Evolutionary conservation across 371 early-diverging fungal genomes (phyloP).

Genomic region (Catenaria anguillulae): DNA sequence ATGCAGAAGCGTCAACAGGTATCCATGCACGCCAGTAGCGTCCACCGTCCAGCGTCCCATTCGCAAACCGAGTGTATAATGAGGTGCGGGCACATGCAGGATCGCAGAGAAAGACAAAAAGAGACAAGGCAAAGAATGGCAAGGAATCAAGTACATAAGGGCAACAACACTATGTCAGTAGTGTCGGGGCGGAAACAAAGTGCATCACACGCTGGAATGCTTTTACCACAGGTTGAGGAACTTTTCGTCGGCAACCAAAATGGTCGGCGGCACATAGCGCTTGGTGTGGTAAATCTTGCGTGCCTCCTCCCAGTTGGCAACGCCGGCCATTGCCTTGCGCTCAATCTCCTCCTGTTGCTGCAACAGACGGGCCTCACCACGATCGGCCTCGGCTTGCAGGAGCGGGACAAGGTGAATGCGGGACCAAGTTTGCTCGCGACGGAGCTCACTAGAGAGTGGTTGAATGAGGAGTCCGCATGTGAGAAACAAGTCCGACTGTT

Average conservation of each 20-base stretch:
- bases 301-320: constrained; percentile 62
- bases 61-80: too few species aligned
- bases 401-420: constrained; percentile 78
- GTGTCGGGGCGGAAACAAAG: too few species aligned
- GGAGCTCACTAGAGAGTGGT: constrained; percentile 60
- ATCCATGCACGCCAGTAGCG: too few species aligned
- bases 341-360: constrained; percentile 60
- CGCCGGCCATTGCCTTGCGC: constrained; percentile 73
- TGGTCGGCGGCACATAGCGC: constrained; percentile 52
- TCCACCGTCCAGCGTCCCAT: too few species aligned
- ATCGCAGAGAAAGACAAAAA: too few species aligned
- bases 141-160: too few species aligned
- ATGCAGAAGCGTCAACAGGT: too few species aligned
- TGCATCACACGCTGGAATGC: too few species aligned
- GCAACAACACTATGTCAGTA: too few species aligned
- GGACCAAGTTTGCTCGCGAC: constrained; percentile 84
- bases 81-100: too few species aligned
- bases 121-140: too few species aligned
- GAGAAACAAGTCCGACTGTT: too few species aligned
- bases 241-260: constrained; percentile 9
- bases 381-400: constrained; percentile 84
- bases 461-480: neutral
- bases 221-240: constrained; percentile 2
- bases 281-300: constrained; percentile 75
- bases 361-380: constrained; percentile 75